Evolutionary conservation across 2,329 filamentous ascomycete genomes (phyloP), one percentile per base, ranked within the genome.

Genomic region (Fusarium lateritium): DNA sequence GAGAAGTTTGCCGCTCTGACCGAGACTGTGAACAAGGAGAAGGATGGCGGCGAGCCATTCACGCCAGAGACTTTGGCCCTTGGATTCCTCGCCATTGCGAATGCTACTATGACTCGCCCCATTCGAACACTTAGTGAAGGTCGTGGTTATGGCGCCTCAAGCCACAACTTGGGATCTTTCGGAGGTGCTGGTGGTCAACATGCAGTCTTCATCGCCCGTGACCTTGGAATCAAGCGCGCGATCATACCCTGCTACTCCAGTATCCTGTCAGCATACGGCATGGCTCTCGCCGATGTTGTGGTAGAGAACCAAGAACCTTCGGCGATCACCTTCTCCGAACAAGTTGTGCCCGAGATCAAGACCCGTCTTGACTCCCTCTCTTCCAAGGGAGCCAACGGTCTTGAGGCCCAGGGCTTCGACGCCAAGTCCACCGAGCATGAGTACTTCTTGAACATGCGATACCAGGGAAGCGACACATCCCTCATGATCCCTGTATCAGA

Each of bases 71-170:
- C 64, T 4, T n/a, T 76, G 0, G 91, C 92, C 0, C 88, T 91
- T 62, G 92, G 92, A 0, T 93, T 93, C 73, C 86, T 93, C 69
- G 88, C 91, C 54, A 90, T 93, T 45, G 91, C 91, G 6, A 92
- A 93, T 64, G 90, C 91, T 73, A 88, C 90, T 1, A 93, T 93
- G 91, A 89, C 88, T 0, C 83, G 91, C 33, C 92, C 92, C 0
- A 94, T 94, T 17, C 63, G 75, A 11, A 75, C 73, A 3, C 65
- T 76, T 0, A 76, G 70, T 13, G 75, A 76, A n/a, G 75, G 70
- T 2, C 75, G 75, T 0, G 76, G 75, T 1, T 77, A 74, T 21
- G 72, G 68, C 2, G 67, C 74, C 1, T 69, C 73, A 0, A 71
- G 66, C 3, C 76, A 77, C 2, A 71, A 76, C 28, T 14, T 76